Conservation (phyloP, 352 stramenopile species). For the Globisporangium nunn region DNA sequence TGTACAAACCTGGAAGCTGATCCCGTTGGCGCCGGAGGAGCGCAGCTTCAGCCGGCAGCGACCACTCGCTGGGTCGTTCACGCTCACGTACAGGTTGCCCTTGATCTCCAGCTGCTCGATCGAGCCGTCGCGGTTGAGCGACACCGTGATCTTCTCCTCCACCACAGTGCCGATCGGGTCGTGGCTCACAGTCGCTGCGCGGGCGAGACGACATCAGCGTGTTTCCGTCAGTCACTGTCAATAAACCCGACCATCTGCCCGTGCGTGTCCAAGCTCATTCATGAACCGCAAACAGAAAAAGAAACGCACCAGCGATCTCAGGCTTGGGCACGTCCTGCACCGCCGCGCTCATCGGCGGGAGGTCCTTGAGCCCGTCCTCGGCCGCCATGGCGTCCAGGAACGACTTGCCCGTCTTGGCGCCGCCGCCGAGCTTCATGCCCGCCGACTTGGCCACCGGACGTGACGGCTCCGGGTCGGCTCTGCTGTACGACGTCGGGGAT, state of each 20-base stretch:
- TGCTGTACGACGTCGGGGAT: slow-evolving; percentile 63
- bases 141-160: slow-evolving; percentile 84
- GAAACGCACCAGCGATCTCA: slow-evolving; percentile 24
- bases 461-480: slow-evolving; percentile 29
- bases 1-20: slow-evolving; percentile 56
- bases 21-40: slow-evolving; percentile 53
- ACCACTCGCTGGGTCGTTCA: slow-evolving; percentile 67
- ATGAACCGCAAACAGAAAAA: not conserved
- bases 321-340: slow-evolving; percentile 59
- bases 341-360: slow-evolving; percentile 69
- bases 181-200: slow-evolving; percentile 49
- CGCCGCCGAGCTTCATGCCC: slow-evolving; percentile 52
- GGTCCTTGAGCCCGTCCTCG: slow-evolving; percentile 82
- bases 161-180: slow-evolving; percentile 79
- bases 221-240: not conserved
- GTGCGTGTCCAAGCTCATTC: too few relatives aligned
- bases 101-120: slow-evolving; percentile 85
- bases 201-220: not conserved
- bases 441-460: slow-evolving; percentile 45
- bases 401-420: slow-evolving; percentile 55
- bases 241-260: not conserved
- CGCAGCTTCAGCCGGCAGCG: slow-evolving; percentile 71
- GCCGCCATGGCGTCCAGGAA: slow-evolving; percentile 85
- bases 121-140: slow-evolving; percentile 72
- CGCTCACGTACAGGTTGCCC: slow-evolving; percentile 77